Base-by-base conservation (phyloP, 2,329 filamentous ascomycete species). In the Sporothrix euskadiensis region DNA sequence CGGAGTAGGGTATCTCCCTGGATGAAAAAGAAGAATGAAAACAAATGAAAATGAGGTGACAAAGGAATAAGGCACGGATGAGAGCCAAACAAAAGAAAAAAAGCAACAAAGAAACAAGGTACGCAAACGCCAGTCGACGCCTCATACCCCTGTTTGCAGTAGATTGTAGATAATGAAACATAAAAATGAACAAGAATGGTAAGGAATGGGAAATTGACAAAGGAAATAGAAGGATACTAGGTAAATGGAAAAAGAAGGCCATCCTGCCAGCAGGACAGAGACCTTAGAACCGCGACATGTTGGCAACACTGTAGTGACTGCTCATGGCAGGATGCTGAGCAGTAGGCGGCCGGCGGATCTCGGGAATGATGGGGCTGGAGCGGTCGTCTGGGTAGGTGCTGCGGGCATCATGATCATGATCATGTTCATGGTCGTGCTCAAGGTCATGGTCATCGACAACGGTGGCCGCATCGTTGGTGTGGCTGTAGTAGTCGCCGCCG, bases 351-450 rank as follows among this genome's bases (percentile, higher is more conserved):
- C 88, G 84, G 78, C 84, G 82, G 14, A 90, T 74, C 0, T 83
- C 83, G 1, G 88, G 88, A 30, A 85, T 81, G 75, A 91, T 87
- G 1, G 89, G 89, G 76, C 87, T 89, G 69, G 81, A 80, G 69
- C 85, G 83, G 74, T 82, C 79, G 8, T 81, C 79, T 69, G 76
- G 76, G 73, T 79, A 78, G 32, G 52, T 61, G 56, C 70, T 69
- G 41, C 73, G 68, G 35, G 54, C 66, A 12, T 75, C 74, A 22
- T 73, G 14, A 39, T 74, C 73, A 35, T 19, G 30, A 16, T 75
- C 73, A 35, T 35, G 52, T 7, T 57, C 57, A 30, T 73, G 39
- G n/a, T 57, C 66, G 14, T 59, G 16, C 9, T 75, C 73, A 39
- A 30, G 54, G 19, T 59, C 59, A 32, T 73, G 41, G 44, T 68